These are phyloP conservation scores for Suillus subaureus DNA, from an alignment of 768 basidiomycete species.

Conservation along the genomic window DNA sequence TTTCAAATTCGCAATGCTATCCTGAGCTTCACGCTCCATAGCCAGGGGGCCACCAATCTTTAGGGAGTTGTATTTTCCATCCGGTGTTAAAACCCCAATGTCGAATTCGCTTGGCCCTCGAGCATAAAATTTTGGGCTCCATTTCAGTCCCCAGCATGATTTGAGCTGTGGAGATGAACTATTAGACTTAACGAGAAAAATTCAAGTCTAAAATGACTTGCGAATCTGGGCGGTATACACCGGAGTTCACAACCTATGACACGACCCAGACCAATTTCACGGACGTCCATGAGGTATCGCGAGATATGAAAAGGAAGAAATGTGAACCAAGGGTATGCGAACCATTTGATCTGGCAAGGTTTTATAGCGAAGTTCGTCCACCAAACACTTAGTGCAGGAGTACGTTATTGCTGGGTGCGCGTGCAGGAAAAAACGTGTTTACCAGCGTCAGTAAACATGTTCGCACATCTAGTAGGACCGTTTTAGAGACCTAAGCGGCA, in stretches of 20 bases:
- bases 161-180: constrained; percentile 19
- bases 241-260: constrained; percentile 34
- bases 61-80: constrained; percentile 2
- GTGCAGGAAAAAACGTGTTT: constrained; percentile 30
- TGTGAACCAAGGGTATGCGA: constrained; percentile 20
- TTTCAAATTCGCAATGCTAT: background rate
- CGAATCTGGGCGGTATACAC: constrained; percentile 30
- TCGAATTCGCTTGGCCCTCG: constrained; percentile 25
- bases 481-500: constrained; percentile 12
- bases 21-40: background rate
- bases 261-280: constrained; percentile 22
- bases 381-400: constrained; percentile 11
- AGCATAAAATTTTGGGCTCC: constrained; percentile 25
- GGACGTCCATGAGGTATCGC: constrained; percentile 19
- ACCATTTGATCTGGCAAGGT: constrained; percentile 17
- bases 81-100: background rate
- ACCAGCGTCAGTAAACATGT: constrained; percentile 12
- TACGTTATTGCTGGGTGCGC: constrained; percentile 22
- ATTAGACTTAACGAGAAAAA: background rate
- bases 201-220: constrained; percentile 16
- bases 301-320: constrained; percentile 10
- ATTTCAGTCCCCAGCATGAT: constrained; percentile 36
- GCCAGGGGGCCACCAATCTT: background rate
- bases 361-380: constrained; percentile 28
- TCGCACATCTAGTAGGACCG: constrained; percentile 13